Percentiles rank a stretch among this genome's conserved stretches.
Evolutionary conservation across 805 yeast species (phyloP).

Genomic region (Candida mattraensis): DNA sequence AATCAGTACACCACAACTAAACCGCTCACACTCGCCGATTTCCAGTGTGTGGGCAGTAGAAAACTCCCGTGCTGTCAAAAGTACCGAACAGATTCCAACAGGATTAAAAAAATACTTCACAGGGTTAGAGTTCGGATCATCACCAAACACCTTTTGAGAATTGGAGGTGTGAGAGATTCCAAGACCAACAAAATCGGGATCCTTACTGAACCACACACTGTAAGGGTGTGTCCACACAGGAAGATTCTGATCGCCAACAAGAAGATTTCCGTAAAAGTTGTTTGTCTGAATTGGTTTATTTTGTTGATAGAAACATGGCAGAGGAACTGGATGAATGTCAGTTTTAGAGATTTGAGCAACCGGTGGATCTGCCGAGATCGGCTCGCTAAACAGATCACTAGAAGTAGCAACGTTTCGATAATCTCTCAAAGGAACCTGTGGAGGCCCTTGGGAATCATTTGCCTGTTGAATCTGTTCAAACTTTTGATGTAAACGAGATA

Average conservation of each 20-base stretch:
- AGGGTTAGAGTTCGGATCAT: conserved; percentile 48
- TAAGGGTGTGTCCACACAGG: conserved; percentile 86
- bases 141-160: conserved; percentile 67
- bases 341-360: conserved; percentile 37
- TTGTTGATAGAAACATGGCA: conserved; percentile 42
- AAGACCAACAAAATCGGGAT: conserved; percentile 49
- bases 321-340: conserved; percentile 69
- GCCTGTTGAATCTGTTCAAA: conserved; percentile 7
- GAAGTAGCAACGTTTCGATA: conserved; percentile 8
- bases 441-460: conserved; percentile 13
- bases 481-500: conserved; percentile 18
- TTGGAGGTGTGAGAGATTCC: conserved; percentile 65
- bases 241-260: conserved; percentile 62
- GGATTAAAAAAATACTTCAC: conserved; percentile 63
- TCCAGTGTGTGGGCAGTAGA: conserved; percentile 21
- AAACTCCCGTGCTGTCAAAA: conserved; percentile 48
- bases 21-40: conserved; percentile 35
- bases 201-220: conserved; percentile 61
- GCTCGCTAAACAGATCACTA: conserved; percentile 21
- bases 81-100: conserved; percentile 62
- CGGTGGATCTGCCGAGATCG: conserved; percentile 24
- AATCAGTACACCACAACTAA: conserved; percentile 36
- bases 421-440: conserved; percentile 28
- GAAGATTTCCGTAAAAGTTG: conserved; percentile 73
- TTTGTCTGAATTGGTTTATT: conserved; percentile 67